These are phyloP conservation scores for Nematocida ausubeli DNA, from an alignment of 371 early-diverging fungal genomes.

Conservation along the genomic window DNA sequence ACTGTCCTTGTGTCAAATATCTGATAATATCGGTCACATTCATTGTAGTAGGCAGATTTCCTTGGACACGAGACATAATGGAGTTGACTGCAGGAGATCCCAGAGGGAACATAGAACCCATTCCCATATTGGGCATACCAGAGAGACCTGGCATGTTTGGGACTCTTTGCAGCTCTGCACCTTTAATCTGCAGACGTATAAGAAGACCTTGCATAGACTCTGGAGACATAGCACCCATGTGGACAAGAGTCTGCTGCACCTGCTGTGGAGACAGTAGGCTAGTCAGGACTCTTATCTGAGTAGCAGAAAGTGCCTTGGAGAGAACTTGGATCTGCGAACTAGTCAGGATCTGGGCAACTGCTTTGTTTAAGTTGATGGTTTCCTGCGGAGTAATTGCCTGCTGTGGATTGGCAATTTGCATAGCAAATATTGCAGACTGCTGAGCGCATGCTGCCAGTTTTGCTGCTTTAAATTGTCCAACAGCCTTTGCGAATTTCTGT, in stretches of 20 bases:
- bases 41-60: neutral
- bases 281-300: constrained; percentile 33
- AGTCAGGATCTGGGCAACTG: constrained; percentile 47
- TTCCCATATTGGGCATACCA: neutral
- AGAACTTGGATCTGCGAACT: constrained; percentile 53
- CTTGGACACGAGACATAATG: constrained; percentile 2
- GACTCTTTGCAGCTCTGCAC: constrained; percentile 18
- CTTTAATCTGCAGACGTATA: constrained; percentile 37
- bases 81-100: neutral
- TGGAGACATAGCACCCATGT: constrained; percentile 40
- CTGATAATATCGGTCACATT: constrained; percentile 3
- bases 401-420: neutral
- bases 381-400: constrained; percentile 1
- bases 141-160: neutral
- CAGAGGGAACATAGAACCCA: constrained; percentile 11
- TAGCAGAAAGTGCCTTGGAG: constrained; percentile 27
- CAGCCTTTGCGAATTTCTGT: neutral
- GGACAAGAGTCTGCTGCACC: constrained; percentile 53
- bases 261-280: constrained; percentile 42
- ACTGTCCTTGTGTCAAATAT: constrained; percentile 38
- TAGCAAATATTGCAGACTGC: constrained; percentile 35
- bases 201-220: constrained; percentile 26
- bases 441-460: constrained; percentile 27
- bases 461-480: neutral
- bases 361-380: constrained; percentile 1